Percentiles rank a stretch among this genome's conserved stretches.
phyloP scores from a whole-genome alignment of 1,284 basidiomycete species.

The Ustilago nuda region DNA sequence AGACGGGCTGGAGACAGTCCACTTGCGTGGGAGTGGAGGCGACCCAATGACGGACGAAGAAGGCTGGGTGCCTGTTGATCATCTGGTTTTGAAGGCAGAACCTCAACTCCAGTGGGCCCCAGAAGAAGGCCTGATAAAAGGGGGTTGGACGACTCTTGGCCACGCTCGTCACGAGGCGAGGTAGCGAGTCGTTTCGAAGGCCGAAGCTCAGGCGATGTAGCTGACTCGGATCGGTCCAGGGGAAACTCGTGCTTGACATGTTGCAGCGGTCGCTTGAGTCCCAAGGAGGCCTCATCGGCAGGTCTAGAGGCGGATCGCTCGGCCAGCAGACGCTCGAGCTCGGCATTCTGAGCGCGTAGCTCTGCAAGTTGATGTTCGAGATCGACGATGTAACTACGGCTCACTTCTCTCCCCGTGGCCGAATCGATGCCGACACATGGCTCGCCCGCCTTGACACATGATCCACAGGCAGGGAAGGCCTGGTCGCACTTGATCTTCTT shows the following conservation, averaged over 20 bases:
- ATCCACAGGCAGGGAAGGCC: constrained; percentile 50
- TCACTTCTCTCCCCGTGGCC: constrained; percentile 50
- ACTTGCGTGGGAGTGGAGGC: constrained; percentile 44
- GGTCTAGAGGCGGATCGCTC: constrained; percentile 14
- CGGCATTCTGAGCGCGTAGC: constrained; percentile 40
- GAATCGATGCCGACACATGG: constrained; percentile 51
- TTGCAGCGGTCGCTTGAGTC: constrained; percentile 35
- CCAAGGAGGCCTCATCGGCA: constrained; percentile 3
- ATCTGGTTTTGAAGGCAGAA: constrained; percentile 5
- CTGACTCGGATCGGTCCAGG: constrained; percentile 22
- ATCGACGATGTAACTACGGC: constrained; percentile 50
- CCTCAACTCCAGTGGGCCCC: constrained; percentile 36
- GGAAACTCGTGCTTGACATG: constrained; percentile 40
- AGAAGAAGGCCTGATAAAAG: constrained; percentile 34
- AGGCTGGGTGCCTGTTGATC: not conserved
- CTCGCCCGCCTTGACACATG: constrained; percentile 52
- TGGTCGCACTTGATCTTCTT: constrained; percentile 57
- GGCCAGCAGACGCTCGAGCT: constrained; percentile 33
- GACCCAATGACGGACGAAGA: constrained; percentile 26
- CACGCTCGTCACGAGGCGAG: constrained; percentile 15
- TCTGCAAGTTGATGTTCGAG: constrained; percentile 46
- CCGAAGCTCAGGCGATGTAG: constrained; percentile 17
- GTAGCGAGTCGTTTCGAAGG: constrained; percentile 27
- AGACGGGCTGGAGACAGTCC: constrained; percentile 48
- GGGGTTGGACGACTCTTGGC: not conserved